Conservation (phyloP, 306 rosid species). For the Mimosa pudica region DNA sequence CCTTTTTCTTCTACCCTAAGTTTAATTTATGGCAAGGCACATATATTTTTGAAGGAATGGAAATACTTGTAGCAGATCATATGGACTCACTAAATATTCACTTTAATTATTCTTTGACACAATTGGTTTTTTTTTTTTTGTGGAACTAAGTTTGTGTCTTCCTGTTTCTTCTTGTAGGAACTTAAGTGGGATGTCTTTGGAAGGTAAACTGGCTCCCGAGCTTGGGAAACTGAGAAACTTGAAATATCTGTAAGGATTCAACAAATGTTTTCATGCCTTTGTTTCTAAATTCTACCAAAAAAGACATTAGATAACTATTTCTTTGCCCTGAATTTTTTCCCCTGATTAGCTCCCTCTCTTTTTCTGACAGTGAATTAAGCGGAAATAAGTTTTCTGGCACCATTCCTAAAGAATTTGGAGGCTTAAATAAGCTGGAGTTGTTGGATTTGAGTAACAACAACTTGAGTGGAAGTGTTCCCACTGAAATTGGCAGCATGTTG, state of each 20-base stretch:
- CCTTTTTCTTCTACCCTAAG: constrained; percentile 8
- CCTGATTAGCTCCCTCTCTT: constrained; percentile 34
- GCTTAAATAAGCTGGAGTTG: constrained; percentile 58
- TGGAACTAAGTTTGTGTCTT: constrained; percentile 19
- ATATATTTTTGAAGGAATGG: neutral
- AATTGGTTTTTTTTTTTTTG: neutral
- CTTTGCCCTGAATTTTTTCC: neutral
- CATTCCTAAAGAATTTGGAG: constrained; percentile 81
- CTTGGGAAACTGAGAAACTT: constrained; percentile 73
- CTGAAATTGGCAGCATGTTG: constrained; percentile 55
- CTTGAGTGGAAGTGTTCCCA: constrained; percentile 68
- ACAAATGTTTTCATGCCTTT: neutral
- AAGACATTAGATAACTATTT: neutral
- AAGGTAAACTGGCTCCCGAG: constrained; percentile 84
- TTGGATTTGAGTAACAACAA: constrained; percentile 86
- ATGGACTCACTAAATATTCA: neutral
- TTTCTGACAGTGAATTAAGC: constrained; percentile 57
- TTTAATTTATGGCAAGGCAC: constrained; percentile 3
- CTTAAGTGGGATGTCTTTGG: constrained; percentile 63
- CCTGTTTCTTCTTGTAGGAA: constrained; percentile 53
- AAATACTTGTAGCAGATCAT: neutral
- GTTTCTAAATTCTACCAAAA: neutral
- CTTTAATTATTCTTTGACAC: neutral
- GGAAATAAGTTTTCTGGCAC: constrained; percentile 72
- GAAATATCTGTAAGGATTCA: constrained; percentile 66